These are phyloP conservation scores for Aureoboletus auriporus DNA, from an alignment of 768 basidiomycete species.

Conservation along the genomic window DNA sequence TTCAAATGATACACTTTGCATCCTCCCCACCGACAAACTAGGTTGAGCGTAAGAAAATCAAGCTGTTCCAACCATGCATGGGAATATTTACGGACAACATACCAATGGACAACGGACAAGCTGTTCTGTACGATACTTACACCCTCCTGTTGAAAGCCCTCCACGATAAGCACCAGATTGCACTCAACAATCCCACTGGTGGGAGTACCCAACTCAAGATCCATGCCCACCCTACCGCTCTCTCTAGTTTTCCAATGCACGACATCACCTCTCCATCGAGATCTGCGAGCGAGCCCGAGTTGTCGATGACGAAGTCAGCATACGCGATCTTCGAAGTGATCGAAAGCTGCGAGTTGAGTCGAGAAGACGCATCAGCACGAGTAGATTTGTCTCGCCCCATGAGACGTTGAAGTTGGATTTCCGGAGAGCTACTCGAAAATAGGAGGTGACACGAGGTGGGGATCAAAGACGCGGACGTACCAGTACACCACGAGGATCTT, in stretches of 20 bases:
- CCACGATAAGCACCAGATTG: conserved; percentile 36
- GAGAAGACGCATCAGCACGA: conserved; percentile 61
- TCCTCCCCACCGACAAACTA: too few relatives aligned
- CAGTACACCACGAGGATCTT: conserved; percentile 89
- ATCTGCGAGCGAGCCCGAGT: conserved; percentile 72
- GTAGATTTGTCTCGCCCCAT: conserved; percentile 70
- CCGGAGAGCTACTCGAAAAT: conserved; percentile 54
- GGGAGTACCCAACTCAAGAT: conserved; percentile 60
- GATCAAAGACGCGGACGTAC: conserved; percentile 39
- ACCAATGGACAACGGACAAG: neutral
- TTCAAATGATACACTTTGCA: too few relatives aligned
- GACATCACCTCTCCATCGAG: conserved; percentile 44
- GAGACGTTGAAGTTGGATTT: conserved; percentile 80
- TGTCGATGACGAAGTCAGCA: conserved; percentile 85
- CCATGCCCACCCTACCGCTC: conserved; percentile 55
- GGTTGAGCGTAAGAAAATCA: too few relatives aligned
- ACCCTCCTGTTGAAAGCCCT: conserved; percentile 23
- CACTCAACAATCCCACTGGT: conserved; percentile 48
- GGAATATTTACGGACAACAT: neutral
- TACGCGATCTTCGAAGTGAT: conserved; percentile 77
- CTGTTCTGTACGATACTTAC: neutral
- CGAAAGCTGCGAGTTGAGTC: conserved; percentile 78
- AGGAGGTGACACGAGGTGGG: too few relatives aligned
- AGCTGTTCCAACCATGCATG: too few relatives aligned
- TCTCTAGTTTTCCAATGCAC: conserved; percentile 42